Conservation (phyloP, 495 filamentous ascomycete genomes). For the Oidiodendron maius region DNA sequence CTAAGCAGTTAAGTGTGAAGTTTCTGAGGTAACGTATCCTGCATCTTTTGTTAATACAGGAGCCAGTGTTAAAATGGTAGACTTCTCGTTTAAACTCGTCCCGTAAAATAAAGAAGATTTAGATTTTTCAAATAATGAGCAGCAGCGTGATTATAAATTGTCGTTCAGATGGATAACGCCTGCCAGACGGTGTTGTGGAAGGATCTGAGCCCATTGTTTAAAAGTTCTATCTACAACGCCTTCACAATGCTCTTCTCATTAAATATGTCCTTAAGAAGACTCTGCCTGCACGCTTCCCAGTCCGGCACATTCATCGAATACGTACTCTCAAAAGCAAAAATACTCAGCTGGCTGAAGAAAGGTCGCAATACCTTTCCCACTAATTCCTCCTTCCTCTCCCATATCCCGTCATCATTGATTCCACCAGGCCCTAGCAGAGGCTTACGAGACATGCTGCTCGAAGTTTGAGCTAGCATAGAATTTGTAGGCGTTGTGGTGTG, state of each 20-base stretch:
- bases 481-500: constrained; percentile 21
- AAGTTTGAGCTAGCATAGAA: constrained; percentile 11
- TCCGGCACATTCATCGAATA: constrained; percentile 77
- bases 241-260: constrained; percentile 63
- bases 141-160: too few relatives aligned
- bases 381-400: constrained; percentile 61
- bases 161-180: too few relatives aligned
- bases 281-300: constrained; percentile 57
- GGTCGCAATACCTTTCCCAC: constrained; percentile 72
- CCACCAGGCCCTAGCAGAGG: constrained; percentile 44
- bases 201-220: too few relatives aligned
- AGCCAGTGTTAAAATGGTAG: too few relatives aligned
- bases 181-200: too few relatives aligned
- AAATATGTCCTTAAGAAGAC: constrained; percentile 76
- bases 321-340: constrained; percentile 84
- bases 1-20: too few relatives aligned
- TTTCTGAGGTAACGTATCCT: too few relatives aligned
- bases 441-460: constrained; percentile 21
- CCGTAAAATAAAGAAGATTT: too few relatives aligned
- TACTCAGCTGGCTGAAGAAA: constrained; percentile 86
- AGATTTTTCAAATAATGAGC: too few relatives aligned
- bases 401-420: constrained; percentile 40
- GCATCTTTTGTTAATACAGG: too few relatives aligned
- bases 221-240: constrained; percentile 27
- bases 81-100: too few relatives aligned